Evolutionary conservation across 1,284 basidiomycete species (phyloP), one percentile per base, ranked within the genome.

Genomic region (Cryptococcus sp.): DNA sequence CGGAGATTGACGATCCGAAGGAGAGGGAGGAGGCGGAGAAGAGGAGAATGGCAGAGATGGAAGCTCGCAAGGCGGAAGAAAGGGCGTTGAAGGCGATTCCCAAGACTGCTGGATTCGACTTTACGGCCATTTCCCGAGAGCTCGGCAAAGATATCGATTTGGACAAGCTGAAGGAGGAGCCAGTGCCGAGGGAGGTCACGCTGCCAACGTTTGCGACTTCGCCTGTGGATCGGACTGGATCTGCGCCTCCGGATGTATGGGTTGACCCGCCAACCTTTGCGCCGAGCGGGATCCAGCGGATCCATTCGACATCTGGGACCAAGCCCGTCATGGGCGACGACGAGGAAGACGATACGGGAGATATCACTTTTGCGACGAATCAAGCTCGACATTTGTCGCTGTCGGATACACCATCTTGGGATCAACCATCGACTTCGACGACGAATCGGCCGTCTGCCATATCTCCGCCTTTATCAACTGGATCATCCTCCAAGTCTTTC

Each of bases 91-190:
- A 52, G 26, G 56, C 54, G 12, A 72, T 73, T 3, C 62, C 71
- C 1, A 59, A 58, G 34, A 73, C 65, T 4, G 71, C 72, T 31
- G 73, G 73, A 12, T 75, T 75, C 51, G 73, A 75, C 53, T 75
- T 75, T 47, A 50, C 50, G 7, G 72, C 72, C 18, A 75, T 75
- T 41, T 71, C 70, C 7, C 52, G 60, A 33, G 72, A 66, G 31
- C 53, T 75, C 9, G 73, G 73, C 44, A 75, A 74, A 55, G 68
- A 74, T 18, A 68, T 75, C 35, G 66, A 75, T 43, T 51, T 72
- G 22, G 58, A 67, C n/a, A 60, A 54, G 21, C 47, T 67, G 4
- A 39, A 47, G 24, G 51, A 56, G 22, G 57, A 63, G 7, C 41
- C 38, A 23, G 47, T 52, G 16, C 38, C 28, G 25, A 23, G 34